Conservation (phyloP, 495 filamentous ascomycete species). For the Penicillium samsonianum region DNA sequence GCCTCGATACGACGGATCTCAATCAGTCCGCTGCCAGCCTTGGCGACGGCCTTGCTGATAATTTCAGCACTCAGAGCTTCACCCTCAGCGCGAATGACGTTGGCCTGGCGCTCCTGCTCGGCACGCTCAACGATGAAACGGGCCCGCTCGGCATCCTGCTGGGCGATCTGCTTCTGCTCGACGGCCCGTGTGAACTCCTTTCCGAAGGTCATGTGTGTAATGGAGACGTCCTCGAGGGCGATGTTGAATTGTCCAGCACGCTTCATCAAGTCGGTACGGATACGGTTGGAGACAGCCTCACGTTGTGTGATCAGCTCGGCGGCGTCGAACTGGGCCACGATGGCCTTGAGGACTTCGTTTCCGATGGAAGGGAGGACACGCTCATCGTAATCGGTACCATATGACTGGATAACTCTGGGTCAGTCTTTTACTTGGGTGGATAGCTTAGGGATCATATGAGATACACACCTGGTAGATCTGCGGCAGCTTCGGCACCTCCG, state of each 20-base stretch:
- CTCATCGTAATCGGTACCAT: conserved; percentile 98
- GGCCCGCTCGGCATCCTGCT: conserved; percentile 96
- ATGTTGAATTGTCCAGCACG: conserved; percentile 99
- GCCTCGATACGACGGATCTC: conserved; percentile 97
- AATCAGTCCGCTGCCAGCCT: conserved; percentile 88
- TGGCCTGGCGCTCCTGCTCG: conserved; percentile 98
- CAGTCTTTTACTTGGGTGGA: not conserved
- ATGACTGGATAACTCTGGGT: conserved; percentile 44
- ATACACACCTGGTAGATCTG: conserved; percentile 95
- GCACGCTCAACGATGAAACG: conserved; percentile 98
- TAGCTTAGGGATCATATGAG: not conserved
- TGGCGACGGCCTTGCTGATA: conserved; percentile 87
- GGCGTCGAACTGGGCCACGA: conserved; percentile 98
- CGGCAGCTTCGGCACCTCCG: conserved; percentile 87
- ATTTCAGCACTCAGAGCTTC: conserved; percentile 96
- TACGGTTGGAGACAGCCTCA: conserved; percentile 92
- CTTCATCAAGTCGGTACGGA: conserved; percentile 91
- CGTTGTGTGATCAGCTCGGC: conserved; percentile 99
- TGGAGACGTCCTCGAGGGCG: conserved; percentile 95
- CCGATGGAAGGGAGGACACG: conserved; percentile 99
- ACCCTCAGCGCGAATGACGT: conserved; percentile 96
- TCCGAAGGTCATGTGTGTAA: conserved; percentile 99
- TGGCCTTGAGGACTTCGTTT: conserved; percentile 99
- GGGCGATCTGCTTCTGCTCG: conserved; percentile 99
- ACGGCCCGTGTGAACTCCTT: conserved; percentile 98